Percentiles rank a stretch among this genome's conserved stretches.
These are phyloP conservation scores for Yamadazyma nakazawae DNA, from an alignment of 805 yeast species.

Conservation along the genomic window DNA sequence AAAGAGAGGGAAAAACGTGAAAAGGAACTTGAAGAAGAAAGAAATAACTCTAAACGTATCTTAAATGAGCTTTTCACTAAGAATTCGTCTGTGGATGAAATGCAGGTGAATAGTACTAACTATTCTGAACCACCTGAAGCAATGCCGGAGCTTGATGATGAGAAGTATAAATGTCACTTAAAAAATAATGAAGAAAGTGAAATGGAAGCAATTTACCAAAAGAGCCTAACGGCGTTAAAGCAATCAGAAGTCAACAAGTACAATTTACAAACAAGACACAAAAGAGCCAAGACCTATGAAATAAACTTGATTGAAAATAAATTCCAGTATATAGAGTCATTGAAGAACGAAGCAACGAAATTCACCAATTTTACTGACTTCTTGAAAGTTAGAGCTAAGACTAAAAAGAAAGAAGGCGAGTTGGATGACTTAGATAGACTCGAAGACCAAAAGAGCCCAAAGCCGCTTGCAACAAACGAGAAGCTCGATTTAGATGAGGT, in stretches of 20 bases:
- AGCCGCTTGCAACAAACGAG: not conserved
- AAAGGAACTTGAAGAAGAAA: constrained; percentile 46
- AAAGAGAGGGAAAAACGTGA: constrained; percentile 51
- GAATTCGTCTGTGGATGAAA: not conserved
- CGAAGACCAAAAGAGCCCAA: not conserved
- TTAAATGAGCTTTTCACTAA: constrained; percentile 25
- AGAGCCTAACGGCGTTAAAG: constrained; percentile 14
- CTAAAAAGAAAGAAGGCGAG: constrained; percentile 40
- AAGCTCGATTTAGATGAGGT: not conserved
- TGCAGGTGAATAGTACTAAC: not conserved
- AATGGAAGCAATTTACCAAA: constrained; percentile 19
- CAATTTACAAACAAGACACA: constrained; percentile 19
- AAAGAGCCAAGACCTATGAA: constrained; percentile 32
- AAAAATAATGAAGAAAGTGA: constrained; percentile 21
- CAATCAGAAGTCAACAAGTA: constrained; percentile 18
- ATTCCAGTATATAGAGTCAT: constrained; percentile 31
- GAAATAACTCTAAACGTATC: constrained; percentile 45
- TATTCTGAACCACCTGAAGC: constrained; percentile 3
- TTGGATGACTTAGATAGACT: constrained; percentile 40
- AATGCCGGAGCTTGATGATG: constrained; percentile 25
- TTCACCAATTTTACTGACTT: constrained; percentile 40
- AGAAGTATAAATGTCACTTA: constrained; percentile 24
- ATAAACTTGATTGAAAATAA: constrained; percentile 33
- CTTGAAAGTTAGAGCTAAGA: constrained; percentile 34
- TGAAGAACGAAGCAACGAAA: constrained; percentile 9